Conservation (phyloP, 1,139 yeast genomes). For the Saccharomycopsis phalli region DNA sequence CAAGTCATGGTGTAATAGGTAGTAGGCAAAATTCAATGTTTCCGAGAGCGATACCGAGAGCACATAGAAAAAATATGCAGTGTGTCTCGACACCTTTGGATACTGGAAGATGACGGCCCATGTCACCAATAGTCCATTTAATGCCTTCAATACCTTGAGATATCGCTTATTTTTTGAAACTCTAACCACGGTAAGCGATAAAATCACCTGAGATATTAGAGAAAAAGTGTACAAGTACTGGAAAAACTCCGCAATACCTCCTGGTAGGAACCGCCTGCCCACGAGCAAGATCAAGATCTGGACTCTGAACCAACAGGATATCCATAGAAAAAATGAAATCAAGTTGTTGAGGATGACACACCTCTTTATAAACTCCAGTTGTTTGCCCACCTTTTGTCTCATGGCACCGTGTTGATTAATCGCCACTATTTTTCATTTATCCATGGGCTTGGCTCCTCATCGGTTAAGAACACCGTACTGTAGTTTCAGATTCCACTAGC, state of each 20-base stretch:
- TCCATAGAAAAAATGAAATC: constrained; percentile 16
- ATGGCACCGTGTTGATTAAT: no score
- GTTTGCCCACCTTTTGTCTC: no score
- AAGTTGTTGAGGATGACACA: constrained; percentile 16
- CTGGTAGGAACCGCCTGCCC: constrained; percentile 18
- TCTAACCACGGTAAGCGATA: not conserved
- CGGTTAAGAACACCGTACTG: no score
- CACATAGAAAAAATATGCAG: constrained; percentile 23
- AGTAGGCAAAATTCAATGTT: constrained; percentile 9
- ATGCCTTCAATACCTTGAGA: constrained; percentile 10
- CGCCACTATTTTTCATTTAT: no score
- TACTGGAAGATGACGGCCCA: constrained; percentile 24
- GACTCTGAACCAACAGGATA: constrained; percentile 11
- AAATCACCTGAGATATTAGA: constrained; percentile 6
- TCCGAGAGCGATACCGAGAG: constrained; percentile 15
- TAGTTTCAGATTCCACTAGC: no score
- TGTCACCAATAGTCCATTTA: constrained; percentile 8
- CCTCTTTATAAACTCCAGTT: no score
- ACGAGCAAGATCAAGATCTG: constrained; percentile 14
- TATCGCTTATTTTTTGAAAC: not conserved
- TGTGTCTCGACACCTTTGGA: constrained; percentile 25
- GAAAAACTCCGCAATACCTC: constrained; percentile 20
- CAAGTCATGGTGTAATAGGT: constrained; percentile 6
- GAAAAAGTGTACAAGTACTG: constrained; percentile 11
- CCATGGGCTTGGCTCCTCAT: no score